Conservation (phyloP, 352 stramenopile species). For the Phytophthora palmivora region DNA sequence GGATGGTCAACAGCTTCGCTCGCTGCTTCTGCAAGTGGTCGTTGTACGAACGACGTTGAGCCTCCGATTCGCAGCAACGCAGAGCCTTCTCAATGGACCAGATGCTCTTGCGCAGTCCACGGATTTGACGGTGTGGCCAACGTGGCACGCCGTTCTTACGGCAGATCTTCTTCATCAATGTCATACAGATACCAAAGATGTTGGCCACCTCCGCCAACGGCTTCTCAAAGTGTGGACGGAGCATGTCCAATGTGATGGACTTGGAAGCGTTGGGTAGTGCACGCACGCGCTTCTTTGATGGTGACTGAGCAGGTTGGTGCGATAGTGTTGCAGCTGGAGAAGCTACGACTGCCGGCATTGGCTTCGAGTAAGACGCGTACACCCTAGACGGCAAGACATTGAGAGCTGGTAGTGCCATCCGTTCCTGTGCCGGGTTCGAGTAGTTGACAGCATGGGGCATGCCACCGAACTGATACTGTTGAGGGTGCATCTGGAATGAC, state of each 20-base stretch:
- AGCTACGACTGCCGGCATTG: conserved; percentile 20
- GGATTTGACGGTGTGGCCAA: conserved; percentile 81
- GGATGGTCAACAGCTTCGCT: conserved; percentile 74
- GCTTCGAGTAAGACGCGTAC: conserved; percentile 25
- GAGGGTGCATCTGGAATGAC: conserved; percentile 26
- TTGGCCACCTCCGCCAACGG: conserved; percentile 73
- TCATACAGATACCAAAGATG: conserved; percentile 87
- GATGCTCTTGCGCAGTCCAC: conserved; percentile 77
- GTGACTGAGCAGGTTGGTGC: conserved; percentile 34
- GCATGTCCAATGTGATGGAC: conserved; percentile 76
- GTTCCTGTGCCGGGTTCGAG: conserved; percentile 44
- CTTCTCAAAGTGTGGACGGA: conserved; percentile 81
- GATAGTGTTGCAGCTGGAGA: conserved; percentile 38
- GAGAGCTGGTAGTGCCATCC: conserved; percentile 68
- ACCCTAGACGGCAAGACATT: conserved; percentile 39
- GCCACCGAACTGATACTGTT: conserved; percentile 35
- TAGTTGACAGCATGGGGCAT: conserved; percentile 29
- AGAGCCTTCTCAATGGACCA: conserved; percentile 84
- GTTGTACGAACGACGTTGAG: conserved; percentile 70
- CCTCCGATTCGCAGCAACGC: conserved; percentile 68
- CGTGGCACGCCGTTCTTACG: conserved; percentile 77
- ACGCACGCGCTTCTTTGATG: conserved; percentile 75
- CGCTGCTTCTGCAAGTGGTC: conserved; percentile 79
- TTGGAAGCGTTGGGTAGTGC: conserved; percentile 80
- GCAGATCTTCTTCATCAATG: conserved; percentile 88